Evolutionary conservation across 495 filamentous ascomycete genomes (phyloP).

Genomic region (Penicillium soppii): DNA sequence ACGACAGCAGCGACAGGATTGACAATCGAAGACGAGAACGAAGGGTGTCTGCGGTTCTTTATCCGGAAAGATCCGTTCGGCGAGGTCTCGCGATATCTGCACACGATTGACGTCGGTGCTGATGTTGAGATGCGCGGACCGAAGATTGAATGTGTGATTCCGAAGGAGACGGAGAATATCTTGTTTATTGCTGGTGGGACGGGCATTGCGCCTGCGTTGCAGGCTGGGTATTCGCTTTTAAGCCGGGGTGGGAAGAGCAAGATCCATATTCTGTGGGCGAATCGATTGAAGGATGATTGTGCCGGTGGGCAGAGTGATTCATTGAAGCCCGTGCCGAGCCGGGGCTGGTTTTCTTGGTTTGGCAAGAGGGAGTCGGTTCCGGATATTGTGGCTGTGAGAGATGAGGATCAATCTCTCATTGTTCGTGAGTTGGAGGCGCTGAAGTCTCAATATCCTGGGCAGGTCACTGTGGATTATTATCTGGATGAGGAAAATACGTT

Average conservation of each 20-base stretch:
- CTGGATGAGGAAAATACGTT: slow-evolving; percentile 73
- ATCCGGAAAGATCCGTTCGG: slow-evolving; percentile 55
- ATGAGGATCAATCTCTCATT: slow-evolving; percentile 38
- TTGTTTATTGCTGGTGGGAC: slow-evolving; percentile 92
- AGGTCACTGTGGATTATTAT: slow-evolving; percentile 66
- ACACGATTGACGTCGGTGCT: slow-evolving; percentile 57
- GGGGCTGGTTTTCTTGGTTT: slow-evolving; percentile 37
- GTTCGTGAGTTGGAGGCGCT: slow-evolving; percentile 62
- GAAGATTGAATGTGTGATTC: slow-evolving; percentile 65
- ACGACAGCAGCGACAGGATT: slow-evolving; percentile 26
- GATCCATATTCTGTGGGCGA: slow-evolving; percentile 71
- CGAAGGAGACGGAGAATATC: slow-evolving; percentile 51
- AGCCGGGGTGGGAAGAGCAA: slow-evolving; percentile 27
- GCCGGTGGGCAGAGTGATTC: slow-evolving; percentile 42
- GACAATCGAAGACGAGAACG: slow-evolving; percentile 33
- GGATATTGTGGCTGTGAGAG: not conserved
- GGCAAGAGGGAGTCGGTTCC: not conserved
- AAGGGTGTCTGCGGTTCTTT: slow-evolving; percentile 50
- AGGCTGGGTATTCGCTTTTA: slow-evolving; percentile 65
- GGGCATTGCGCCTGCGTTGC: slow-evolving; percentile 87
- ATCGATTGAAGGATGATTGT: slow-evolving; percentile 58
- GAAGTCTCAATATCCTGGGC: slow-evolving; percentile 51
- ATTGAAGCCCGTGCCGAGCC: slow-evolving; percentile 8
- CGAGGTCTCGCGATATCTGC: slow-evolving; percentile 69
- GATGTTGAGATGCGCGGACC: slow-evolving; percentile 76